These are phyloP conservation scores for Chytriomyces hyalinus DNA, from an alignment of 192 early-diverging fungal species.

Conservation along the genomic window DNA sequence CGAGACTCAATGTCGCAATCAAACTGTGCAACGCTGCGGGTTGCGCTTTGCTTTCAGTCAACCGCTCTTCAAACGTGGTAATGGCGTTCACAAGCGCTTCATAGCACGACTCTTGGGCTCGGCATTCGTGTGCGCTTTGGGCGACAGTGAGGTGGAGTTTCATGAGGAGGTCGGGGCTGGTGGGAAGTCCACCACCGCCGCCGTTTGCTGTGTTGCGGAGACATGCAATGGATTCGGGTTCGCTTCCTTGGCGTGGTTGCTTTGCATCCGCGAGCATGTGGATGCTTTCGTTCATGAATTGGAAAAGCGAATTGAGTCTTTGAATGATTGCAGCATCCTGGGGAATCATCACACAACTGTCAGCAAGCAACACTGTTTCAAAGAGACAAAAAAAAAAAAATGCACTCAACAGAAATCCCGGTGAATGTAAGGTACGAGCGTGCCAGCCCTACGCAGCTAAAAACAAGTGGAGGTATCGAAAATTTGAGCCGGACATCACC, in stretches of 20 bases:
- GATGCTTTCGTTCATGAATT: conserved; percentile 87
- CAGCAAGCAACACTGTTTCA: conserved; percentile 4
- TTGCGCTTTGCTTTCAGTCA: conserved; percentile 91
- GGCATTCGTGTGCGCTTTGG: conserved; percentile 80
- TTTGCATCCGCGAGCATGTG: conserved; percentile 61
- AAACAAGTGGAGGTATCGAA: conserved; percentile 88
- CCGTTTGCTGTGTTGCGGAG: background rate
- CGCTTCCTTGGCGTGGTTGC: background rate
- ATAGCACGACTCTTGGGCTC: conserved; percentile 93
- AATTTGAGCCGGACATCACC: conserved; percentile 88
- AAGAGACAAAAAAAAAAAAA: background rate
- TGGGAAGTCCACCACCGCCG: background rate
- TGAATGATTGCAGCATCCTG: conserved; percentile 38
- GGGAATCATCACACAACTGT: background rate
- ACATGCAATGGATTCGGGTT: background rate
- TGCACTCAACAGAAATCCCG: conserved; percentile 7
- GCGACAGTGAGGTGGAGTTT: conserved; percentile 87
- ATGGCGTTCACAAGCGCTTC: conserved; percentile 96
- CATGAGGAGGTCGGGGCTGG: conserved; percentile 66
- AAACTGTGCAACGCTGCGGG: conserved; percentile 87
- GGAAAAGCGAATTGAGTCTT: conserved; percentile 76
- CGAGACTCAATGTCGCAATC: conserved; percentile 71
- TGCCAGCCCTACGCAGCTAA: conserved; percentile 69
- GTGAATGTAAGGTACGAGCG: conserved; percentile 47
- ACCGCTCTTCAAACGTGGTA: conserved; percentile 95